A percentile compares a stretch with the other conserved stretches of the same genome.
phyloP scores from a whole-genome alignment of 2,329 filamentous ascomycete genomes.

The Curvularia verruculosa region DNA sequence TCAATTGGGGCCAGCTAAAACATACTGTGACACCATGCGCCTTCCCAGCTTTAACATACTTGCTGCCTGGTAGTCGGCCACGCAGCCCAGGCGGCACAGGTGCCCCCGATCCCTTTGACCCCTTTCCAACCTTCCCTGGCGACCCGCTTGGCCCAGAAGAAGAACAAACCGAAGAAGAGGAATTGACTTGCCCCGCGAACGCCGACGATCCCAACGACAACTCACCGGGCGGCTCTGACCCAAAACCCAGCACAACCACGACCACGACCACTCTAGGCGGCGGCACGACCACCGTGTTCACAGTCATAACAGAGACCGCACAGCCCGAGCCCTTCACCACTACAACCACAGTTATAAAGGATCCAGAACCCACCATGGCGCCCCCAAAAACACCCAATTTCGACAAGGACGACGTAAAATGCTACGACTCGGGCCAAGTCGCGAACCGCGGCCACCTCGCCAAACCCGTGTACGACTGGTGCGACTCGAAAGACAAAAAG shows the following conservation, averaged over 20 bases:
- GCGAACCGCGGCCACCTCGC: not conserved
- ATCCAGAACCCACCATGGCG: not conserved
- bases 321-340: too few relatives aligned
- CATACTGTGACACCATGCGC: not conserved
- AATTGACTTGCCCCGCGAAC: not conserved
- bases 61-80: not conserved
- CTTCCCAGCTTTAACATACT: not conserved
- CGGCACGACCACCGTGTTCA: not conserved
- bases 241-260: not conserved
- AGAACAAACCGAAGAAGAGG: not conserved
- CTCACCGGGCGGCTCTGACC: not conserved
- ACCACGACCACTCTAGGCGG: not conserved
- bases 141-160: not conserved
- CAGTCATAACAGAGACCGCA: not conserved
- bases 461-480: not conserved
- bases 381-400: not conserved
- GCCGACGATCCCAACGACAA: too few relatives aligned
- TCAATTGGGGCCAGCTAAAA: not conserved
- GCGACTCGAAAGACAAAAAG: slow-evolving; percentile 22
- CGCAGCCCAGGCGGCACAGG: not conserved
- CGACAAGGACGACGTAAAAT: not conserved
- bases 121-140: not conserved
- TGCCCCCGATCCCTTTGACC: not conserved
- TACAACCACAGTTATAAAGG: too few relatives aligned
- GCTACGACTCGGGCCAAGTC: not conserved